These are phyloP conservation scores for Thraustochytrium striatum DNA, from an alignment of 352 stramenopile species.

Conservation along the genomic window DNA sequence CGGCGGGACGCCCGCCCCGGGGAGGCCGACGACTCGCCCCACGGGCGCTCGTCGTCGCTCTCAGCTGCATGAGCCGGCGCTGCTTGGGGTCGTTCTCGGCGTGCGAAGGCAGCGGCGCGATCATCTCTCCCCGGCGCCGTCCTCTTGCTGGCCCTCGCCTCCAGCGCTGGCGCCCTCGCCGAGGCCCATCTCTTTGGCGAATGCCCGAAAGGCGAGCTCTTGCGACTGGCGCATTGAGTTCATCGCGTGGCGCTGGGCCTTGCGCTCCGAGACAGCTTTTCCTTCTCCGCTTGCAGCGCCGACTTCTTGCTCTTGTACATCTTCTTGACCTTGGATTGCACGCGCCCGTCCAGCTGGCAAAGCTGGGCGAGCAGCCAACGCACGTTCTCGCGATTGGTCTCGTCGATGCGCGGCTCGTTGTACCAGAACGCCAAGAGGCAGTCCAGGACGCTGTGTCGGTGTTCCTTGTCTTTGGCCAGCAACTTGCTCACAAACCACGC, in stretches of 20 bases:
- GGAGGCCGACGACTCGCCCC: too few species aligned
- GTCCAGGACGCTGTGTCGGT: conserved; percentile 1
- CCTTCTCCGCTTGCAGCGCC: conserved; percentile 13
- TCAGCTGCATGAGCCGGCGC: too few species aligned
- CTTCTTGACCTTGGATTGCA: not conserved
- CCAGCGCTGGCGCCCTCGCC: not conserved
- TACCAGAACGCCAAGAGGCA: conserved; percentile 25
- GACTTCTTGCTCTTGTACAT: conserved; percentile 23
- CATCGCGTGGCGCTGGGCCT: conserved; percentile 25
- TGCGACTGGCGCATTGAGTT: conserved; percentile 14
- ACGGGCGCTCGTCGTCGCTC: too few species aligned
- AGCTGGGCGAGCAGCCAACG: conserved; percentile 17
- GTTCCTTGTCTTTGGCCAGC: not conserved
- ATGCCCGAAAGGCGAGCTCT: not conserved
- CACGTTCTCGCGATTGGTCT: conserved; percentile 12
- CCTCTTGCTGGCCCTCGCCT: not conserved
- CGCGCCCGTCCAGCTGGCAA: not conserved
- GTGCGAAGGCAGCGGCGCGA: too few species aligned
- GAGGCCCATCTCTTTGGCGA: conserved; percentile 8
- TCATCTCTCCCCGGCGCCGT: not conserved
- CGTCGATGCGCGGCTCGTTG: not conserved
- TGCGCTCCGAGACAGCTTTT: conserved; percentile 39
- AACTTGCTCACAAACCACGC: conserved; percentile 1
- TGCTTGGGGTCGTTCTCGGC: too few species aligned
- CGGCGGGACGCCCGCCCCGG: too few species aligned